Conservation (phyloP, 805 yeast species). For the Candida nitratophila region DNA sequence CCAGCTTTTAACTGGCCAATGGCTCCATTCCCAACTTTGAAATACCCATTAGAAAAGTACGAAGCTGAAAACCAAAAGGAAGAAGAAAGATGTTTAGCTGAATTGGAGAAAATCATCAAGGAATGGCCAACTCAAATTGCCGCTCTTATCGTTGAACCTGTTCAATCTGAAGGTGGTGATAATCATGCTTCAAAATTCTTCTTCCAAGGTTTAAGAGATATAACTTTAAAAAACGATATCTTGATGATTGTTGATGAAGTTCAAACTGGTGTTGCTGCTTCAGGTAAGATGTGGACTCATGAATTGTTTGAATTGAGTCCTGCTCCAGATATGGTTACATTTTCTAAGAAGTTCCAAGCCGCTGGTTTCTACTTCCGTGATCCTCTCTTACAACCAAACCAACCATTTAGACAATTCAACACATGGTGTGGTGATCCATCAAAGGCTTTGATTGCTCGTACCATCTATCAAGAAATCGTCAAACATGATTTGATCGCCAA, state of each 20-base stretch:
- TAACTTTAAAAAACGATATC: constrained; percentile 50
- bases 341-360: constrained; percentile 66
- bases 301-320: constrained; percentile 57
- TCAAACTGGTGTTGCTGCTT: constrained; percentile 70
- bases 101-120: constrained; percentile 32
- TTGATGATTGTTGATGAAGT: constrained; percentile 66
- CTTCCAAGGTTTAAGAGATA: constrained; percentile 55
- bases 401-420: constrained; percentile 65
- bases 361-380: constrained; percentile 66
- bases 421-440: constrained; percentile 79
- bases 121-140: constrained; percentile 39
- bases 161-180: constrained; percentile 74
- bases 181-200: constrained; percentile 59
- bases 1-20: constrained; percentile 58
- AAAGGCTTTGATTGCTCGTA: constrained; percentile 54
- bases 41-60: constrained; percentile 74
- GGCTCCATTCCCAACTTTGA: constrained; percentile 66
- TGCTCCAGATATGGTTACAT: constrained; percentile 64
- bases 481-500: constrained; percentile 42
- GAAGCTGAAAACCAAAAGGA: constrained; percentile 43
- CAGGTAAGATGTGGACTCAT: constrained; percentile 70
- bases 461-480: constrained; percentile 48
- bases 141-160: constrained; percentile 50
- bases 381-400: constrained; percentile 49
- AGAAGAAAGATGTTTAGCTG: constrained; percentile 40